Conservation (phyloP, 306 rosid genomes). For the Casuarina equisetifolia region DNA sequence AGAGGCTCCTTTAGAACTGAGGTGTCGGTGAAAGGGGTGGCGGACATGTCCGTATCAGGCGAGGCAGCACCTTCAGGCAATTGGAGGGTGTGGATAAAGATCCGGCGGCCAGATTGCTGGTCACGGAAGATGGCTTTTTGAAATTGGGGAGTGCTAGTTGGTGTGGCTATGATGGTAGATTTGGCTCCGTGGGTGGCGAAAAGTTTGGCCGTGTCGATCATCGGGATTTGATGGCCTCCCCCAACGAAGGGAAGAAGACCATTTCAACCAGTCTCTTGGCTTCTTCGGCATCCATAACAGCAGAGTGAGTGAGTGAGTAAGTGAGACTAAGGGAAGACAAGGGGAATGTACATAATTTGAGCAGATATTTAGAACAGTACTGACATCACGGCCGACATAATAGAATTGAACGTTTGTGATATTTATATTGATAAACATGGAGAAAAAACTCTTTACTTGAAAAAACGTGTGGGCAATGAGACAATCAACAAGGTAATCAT, state of each 20-base stretch:
- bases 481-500: conserved; percentile 38
- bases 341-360: too few species aligned
- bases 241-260: conserved; percentile 39
- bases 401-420: too few species aligned
- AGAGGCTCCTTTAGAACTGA: conserved; percentile 49
- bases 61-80: conserved; percentile 25
- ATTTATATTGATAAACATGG: conserved; percentile 29
- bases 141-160: conserved; percentile 35
- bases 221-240: conserved; percentile 67
- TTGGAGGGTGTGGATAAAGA: conserved; percentile 33
- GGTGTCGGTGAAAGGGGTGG: conserved; percentile 35
- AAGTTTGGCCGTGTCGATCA: conserved; percentile 65
- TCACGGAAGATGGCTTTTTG: conserved; percentile 45
- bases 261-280: conserved; percentile 14
- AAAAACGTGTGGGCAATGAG: conserved; percentile 53
- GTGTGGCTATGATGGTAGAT: conserved; percentile 53
- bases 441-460: conserved; percentile 47
- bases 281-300: conserved; percentile 23
- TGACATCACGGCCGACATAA: too few species aligned
- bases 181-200: conserved; percentile 58
- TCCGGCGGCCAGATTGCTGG: conserved; percentile 36
- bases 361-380: too few species aligned
- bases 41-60: conserved; percentile 48
- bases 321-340: neutral
- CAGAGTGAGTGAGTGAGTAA: neutral